Percentiles rank a stretch among this genome's conserved stretches.
These are phyloP conservation scores for Zygosaccharomyces lentus DNA, from an alignment of 805 yeast species.

Conservation along the genomic window DNA sequence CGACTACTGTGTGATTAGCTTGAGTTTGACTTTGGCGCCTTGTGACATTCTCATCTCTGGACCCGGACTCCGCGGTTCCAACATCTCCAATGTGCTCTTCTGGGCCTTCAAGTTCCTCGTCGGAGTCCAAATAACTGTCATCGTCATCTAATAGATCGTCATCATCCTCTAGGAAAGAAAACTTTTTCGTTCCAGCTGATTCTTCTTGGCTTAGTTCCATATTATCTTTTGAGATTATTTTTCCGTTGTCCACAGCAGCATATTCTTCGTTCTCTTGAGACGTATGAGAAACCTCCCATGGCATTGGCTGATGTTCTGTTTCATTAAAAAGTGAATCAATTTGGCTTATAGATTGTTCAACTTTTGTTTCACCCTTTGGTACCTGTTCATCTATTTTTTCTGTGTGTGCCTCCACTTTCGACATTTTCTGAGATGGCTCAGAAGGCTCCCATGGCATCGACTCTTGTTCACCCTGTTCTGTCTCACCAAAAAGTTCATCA, in stretches of 20 bases:
- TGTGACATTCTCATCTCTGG: background rate
- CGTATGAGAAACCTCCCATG: slow-evolving; percentile 7
- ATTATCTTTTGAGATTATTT: background rate
- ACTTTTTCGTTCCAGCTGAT: slow-evolving; percentile 36
- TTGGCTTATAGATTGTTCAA: background rate
- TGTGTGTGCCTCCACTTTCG: background rate
- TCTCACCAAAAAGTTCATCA: background rate
- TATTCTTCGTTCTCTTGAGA: background rate
- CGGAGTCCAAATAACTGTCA: slow-evolving; percentile 31
- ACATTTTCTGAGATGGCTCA: no score
- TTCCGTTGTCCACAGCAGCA: background rate
- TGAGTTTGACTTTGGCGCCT: background rate
- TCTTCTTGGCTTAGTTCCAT: background rate
- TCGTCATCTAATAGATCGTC: slow-evolving; percentile 43
- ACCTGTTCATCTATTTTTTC: no score
- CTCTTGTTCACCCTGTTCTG: background rate
- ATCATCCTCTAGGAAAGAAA: slow-evolving; percentile 42
- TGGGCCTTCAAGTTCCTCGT: slow-evolving; percentile 20
- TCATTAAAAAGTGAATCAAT: background rate
- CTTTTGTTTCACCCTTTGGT: no score
- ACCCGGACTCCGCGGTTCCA: background rate
- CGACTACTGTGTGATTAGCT: background rate
- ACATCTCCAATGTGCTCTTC: background rate
- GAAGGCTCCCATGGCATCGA: slow-evolving; percentile 11
- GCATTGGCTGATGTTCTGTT: slow-evolving; percentile 7